A percentile compares a stretch with the other conserved stretches of the same genome.
These are phyloP conservation scores for Xerocomus subilludens DNA, from an alignment of 1,284 basidiomycete species.

Conservation along the genomic window DNA sequence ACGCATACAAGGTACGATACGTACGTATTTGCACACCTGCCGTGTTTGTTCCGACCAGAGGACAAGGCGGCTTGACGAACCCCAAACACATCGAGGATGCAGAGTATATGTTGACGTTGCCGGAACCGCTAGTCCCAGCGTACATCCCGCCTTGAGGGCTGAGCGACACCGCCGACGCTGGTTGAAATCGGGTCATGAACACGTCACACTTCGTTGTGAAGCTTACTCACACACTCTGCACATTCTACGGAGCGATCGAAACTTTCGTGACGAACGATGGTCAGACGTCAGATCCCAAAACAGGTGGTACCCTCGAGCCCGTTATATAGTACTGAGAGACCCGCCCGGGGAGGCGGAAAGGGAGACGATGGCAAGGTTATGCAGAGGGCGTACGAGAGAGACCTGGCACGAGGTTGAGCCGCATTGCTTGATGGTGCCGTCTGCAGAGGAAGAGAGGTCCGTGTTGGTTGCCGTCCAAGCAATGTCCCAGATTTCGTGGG, in stretches of 20 bases:
- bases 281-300: conserved; percentile 73
- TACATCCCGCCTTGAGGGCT: conserved; percentile 78
- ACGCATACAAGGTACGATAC: conserved; percentile 50
- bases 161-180: conserved; percentile 85
- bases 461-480: conserved; percentile 77
- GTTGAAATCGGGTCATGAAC: no score
- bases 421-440: conserved; percentile 79
- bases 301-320: conserved; percentile 83
- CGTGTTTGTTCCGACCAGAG: conserved; percentile 82
- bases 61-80: conserved; percentile 66
- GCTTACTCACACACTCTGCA: conserved; percentile 74
- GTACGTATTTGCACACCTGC: conserved; percentile 82
- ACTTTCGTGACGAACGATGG: conserved; percentile 74
- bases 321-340: conserved; percentile 74
- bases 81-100: conserved; percentile 71
- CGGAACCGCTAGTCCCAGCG: conserved; percentile 81
- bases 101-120: conserved; percentile 76
- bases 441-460: conserved; percentile 76
- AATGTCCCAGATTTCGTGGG: conserved; percentile 80
- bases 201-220: neutral
- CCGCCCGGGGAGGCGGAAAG: conserved; percentile 74
- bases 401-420: conserved; percentile 72
- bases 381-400: conserved; percentile 69
- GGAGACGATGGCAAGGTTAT: conserved; percentile 80
- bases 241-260: conserved; percentile 67